phyloP scores from a whole-genome alignment of 1,139 yeast genomes.

The Kluyveromyces sp. region DNA sequence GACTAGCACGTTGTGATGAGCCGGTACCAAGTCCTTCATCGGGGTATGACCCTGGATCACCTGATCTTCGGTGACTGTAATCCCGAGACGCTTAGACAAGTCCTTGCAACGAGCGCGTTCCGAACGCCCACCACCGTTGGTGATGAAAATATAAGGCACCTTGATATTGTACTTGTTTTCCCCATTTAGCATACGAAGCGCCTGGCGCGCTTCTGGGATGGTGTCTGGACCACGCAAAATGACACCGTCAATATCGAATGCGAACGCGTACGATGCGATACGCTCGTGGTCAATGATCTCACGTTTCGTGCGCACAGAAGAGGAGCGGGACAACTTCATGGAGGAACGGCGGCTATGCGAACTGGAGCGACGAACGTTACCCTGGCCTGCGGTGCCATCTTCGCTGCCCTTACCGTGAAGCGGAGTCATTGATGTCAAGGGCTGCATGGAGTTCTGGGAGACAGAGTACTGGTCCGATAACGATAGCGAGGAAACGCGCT shows the following conservation, averaged over 20 bases:
- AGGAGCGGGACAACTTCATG: constrained; percentile 5
- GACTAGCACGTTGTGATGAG: constrained; percentile 64
- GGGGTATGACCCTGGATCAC: constrained; percentile 89
- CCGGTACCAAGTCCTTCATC: constrained; percentile 65
- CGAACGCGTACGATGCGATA: constrained; percentile 77
- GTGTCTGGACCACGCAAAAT: constrained; percentile 73
- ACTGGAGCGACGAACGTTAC: constrained; percentile 8
- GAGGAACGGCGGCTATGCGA: constrained; percentile 5
- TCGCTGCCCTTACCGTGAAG: constrained; percentile 12
- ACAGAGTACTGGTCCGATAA: constrained; percentile 60
- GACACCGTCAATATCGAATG: constrained; percentile 83
- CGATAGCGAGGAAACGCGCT: constrained; percentile 62
- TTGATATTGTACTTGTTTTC: constrained; percentile 68
- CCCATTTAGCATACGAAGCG: constrained; percentile 63
- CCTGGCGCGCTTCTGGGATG: constrained; percentile 68
- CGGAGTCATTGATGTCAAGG: constrained; percentile 20
- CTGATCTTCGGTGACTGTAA: constrained; percentile 61
- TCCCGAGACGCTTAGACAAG: constrained; percentile 50
- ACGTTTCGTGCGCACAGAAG: constrained; percentile 10
- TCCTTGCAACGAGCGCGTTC: constrained; percentile 66
- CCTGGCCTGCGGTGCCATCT: constrained; percentile 8
- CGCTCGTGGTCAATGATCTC: constrained; percentile 55
- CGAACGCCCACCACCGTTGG: constrained; percentile 85
- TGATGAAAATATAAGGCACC: constrained; percentile 80
- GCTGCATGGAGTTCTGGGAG: constrained; percentile 33